Evolutionary conservation across 2,329 filamentous ascomycete genomes (phyloP).

Genomic region (Talaromyces sp.): DNA sequence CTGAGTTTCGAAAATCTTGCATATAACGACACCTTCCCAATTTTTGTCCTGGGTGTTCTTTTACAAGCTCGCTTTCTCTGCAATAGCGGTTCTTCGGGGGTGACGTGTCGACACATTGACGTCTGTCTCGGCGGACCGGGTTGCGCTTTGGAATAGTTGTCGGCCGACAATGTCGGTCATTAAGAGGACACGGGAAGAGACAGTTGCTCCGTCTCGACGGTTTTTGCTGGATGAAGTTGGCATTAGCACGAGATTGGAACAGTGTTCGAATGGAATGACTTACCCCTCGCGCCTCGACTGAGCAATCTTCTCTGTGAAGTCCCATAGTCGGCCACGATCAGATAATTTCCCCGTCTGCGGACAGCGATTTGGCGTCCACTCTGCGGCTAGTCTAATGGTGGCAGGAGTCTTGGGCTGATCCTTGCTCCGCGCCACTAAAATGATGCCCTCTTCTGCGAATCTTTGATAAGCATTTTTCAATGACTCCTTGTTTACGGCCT

Average conservation of each 20-base stretch:
- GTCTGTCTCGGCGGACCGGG: slow-evolving; percentile 25
- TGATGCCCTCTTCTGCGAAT: slow-evolving; percentile 87
- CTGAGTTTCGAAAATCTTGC: background rate
- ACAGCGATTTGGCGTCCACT: slow-evolving; percentile 72
- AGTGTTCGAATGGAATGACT: slow-evolving; percentile 20
- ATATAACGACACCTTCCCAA: background rate
- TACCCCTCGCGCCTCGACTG: slow-evolving; percentile 74
- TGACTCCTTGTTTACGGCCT: slow-evolving; percentile 97
- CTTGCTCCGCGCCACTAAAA: slow-evolving; percentile 67
- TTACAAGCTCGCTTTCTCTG: slow-evolving; percentile 30
- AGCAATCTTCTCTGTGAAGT: slow-evolving; percentile 86
- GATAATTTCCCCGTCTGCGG: slow-evolving; percentile 57
- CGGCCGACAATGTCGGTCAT: slow-evolving; percentile 72
- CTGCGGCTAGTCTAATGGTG: slow-evolving; percentile 63
- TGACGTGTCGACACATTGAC: slow-evolving; percentile 34
- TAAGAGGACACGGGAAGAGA: slow-evolving; percentile 73
- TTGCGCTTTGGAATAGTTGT: slow-evolving; percentile 56
- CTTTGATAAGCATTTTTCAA: slow-evolving; percentile 87
- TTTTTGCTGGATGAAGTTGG: slow-evolving; percentile 62
- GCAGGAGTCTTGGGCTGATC: slow-evolving; percentile 42
- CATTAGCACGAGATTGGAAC: background rate
- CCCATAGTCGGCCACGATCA: slow-evolving; percentile 77
- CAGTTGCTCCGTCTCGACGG: slow-evolving; percentile 84
- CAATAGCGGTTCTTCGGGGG: slow-evolving; percentile 37
- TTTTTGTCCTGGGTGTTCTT: background rate